A percentile compares a stretch with the other conserved stretches of the same genome.
Evolutionary conservation across 192 early-diverging fungal species (phyloP).

Genomic region (Rhizophagus prolifer): DNA sequence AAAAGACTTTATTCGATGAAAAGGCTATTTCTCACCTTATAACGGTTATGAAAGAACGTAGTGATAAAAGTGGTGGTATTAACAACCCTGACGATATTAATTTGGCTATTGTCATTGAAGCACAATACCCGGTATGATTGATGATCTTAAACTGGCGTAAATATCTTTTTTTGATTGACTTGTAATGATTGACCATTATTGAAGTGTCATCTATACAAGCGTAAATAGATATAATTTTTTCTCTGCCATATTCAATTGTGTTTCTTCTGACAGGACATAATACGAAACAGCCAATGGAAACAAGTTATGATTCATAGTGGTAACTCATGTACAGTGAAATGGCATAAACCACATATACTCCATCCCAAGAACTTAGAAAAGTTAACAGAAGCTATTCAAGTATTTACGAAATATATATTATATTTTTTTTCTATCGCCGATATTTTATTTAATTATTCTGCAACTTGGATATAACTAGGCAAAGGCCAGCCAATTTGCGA

Average conservation of each 20-base stretch:
- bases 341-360: not conserved
- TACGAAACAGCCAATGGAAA: not conserved
- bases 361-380: slow-evolving; percentile 19
- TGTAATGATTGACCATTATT: not conserved
- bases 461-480: not conserved
- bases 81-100: slow-evolving; percentile 55
- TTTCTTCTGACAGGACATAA: not conserved
- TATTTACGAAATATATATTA: not conserved
- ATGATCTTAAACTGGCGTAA: not conserved
- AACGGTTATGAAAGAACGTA: not conserved
- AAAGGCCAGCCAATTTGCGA: not conserved
- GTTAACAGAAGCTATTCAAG: slow-evolving; percentile 8
- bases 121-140: slow-evolving; percentile 30
- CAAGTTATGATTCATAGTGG: not conserved
- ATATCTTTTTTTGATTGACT: not conserved
- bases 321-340: not conserved
- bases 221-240: not conserved
- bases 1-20: slow-evolving; percentile 13
- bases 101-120: slow-evolving; percentile 48
- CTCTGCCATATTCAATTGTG: not conserved
- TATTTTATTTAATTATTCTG: too few relatives aligned
- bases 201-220: not conserved
- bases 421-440: not conserved
- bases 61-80: slow-evolving; percentile 34
- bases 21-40: not conserved